These are phyloP conservation scores for Dionaea muscipula DNA, from an alignment of 179 eudicot species.

Conservation along the genomic window DNA sequence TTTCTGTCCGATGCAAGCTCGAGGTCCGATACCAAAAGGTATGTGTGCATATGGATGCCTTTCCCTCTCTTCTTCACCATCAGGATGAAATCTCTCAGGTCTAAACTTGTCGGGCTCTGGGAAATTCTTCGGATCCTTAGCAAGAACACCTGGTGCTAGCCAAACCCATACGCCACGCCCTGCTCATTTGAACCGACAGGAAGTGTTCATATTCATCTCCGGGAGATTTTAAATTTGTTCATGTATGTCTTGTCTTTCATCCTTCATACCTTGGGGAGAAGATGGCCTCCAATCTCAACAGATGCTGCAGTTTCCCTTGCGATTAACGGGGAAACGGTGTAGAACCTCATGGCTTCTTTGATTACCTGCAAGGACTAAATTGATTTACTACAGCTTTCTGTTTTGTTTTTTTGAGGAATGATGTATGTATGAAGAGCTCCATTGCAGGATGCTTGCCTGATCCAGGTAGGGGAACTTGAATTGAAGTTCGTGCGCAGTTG, in stretches of 20 bases:
- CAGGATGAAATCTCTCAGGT: conserved; percentile 81
- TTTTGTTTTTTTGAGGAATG: too few relatives aligned
- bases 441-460: conserved; percentile 33
- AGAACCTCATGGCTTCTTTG: conserved; percentile 88
- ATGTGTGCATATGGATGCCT: conserved; percentile 93
- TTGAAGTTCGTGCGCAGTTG: conserved; percentile 67
- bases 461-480: conserved; percentile 72
- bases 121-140: conserved; percentile 77
- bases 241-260: not conserved
- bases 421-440: too few relatives aligned
- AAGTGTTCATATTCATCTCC: not conserved
- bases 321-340: conserved; percentile 74
- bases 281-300: conserved; percentile 79
- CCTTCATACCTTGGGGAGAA: conserved; percentile 54
- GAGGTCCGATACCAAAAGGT: conserved; percentile 92
- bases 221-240: not conserved
- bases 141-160: conserved; percentile 87
- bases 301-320: conserved; percentile 72
- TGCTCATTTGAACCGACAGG: conserved; percentile 15
- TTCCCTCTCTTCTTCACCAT: conserved; percentile 54
- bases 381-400: not conserved
- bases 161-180: conserved; percentile 99
- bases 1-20: conserved; percentile 84
- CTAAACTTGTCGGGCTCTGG: conserved; percentile 77
- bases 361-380: conserved; percentile 42